These are phyloP conservation scores for Mortierella claussenii DNA, from an alignment of 192 early-diverging fungal species.

Conservation along the genomic window DNA sequence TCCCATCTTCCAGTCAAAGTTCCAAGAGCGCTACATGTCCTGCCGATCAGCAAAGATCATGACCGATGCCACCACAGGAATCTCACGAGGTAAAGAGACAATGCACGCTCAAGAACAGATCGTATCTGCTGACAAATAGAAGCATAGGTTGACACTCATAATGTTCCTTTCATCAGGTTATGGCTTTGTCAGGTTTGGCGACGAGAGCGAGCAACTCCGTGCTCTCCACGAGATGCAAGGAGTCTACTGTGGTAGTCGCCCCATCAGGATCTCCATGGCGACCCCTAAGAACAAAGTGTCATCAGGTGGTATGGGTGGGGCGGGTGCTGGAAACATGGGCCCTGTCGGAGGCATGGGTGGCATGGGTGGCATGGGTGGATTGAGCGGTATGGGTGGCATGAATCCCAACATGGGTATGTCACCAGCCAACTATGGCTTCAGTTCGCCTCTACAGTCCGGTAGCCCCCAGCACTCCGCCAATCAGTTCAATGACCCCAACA, in stretches of 20 bases:
- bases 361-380: constrained; percentile 17
- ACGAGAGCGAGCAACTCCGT: constrained; percentile 88
- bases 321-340: constrained; percentile 10
- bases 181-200: constrained; percentile 94
- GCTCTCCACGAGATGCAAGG: constrained; percentile 95
- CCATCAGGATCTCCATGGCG: constrained; percentile 90
- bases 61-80: constrained; percentile 83
- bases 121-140: no score
- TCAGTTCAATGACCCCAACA: constrained; percentile 81
- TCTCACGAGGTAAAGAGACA: constrained; percentile 82
- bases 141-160: neutral
- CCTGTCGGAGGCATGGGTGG: constrained; percentile 13
- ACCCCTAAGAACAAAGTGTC: constrained; percentile 92
- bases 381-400: constrained; percentile 15
- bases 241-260: constrained; percentile 78
- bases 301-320: constrained; percentile 76
- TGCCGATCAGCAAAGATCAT: constrained; percentile 95
- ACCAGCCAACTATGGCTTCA: constrained; percentile 23
- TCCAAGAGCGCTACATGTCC: constrained; percentile 85
- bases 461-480: constrained; percentile 46
- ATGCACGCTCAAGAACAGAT: no score
- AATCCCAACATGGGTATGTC: constrained; percentile 38
- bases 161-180: constrained; percentile 63
- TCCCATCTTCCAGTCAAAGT: constrained; percentile 68
- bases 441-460: constrained; percentile 49